These are phyloP conservation scores for Rhodofomes roseus DNA, from an alignment of 1,284 basidiomycete species.

Conservation along the genomic window DNA sequence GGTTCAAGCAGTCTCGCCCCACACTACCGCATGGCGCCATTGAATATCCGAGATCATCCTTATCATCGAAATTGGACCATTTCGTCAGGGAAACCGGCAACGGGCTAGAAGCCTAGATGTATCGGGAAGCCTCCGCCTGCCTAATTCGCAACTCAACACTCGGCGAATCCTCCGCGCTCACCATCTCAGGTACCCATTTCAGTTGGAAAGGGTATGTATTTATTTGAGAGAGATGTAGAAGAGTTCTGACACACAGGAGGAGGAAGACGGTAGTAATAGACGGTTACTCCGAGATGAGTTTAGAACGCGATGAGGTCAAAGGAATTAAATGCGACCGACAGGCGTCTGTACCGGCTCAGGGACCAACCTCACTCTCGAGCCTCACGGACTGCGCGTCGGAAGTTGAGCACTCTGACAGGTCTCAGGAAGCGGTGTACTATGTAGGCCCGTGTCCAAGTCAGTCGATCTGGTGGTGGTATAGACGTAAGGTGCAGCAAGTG, in stretches of 20 bases:
- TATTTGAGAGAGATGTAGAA: not conserved
- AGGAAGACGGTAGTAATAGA: not conserved
- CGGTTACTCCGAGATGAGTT: not conserved
- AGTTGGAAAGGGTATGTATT: not conserved
- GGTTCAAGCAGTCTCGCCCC: slow-evolving; percentile 1
- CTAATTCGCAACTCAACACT: slow-evolving; percentile 2
- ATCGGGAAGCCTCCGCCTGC: slow-evolving; percentile 20
- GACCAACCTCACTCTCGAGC: no score
- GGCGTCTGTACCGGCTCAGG: no score
- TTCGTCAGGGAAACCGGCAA: slow-evolving; percentile 2
- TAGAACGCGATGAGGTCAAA: not conserved
- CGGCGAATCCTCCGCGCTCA: not conserved
- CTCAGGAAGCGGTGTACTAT: no score
- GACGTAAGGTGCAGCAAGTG: no score
- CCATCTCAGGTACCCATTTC: not conserved
- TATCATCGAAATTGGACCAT: not conserved
- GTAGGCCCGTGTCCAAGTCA: no score
- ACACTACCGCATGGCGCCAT: not conserved
- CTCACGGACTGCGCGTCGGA: no score
- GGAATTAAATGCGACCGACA: no score
- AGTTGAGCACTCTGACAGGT: no score
- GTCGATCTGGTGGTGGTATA: no score
- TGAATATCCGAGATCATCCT: not conserved
- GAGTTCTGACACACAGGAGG: not conserved
- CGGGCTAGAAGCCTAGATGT: slow-evolving; percentile 7